Evolutionary conservation across 768 basidiomycete genomes (phyloP), one percentile per base, ranked within the genome.

Genomic region (Zangia roseola): DNA sequence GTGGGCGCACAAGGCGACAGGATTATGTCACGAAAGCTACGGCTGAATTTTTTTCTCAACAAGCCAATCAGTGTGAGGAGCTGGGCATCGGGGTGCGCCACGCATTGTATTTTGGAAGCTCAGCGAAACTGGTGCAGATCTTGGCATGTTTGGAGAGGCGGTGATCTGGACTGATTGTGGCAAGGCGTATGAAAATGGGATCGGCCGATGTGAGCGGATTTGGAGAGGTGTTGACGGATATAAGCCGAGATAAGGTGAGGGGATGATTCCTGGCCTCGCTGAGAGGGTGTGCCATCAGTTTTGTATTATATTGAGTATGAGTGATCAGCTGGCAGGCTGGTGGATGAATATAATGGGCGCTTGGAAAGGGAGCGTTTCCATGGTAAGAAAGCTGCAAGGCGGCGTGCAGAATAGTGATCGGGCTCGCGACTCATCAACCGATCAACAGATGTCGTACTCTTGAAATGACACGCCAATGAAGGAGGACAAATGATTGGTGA

Each of bases 381-480:
- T 62, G 64, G 56, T 38, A 52, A 64, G 58, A 54, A 53, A 34
- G 54, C 30, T 60, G 24, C 51, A 54, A 38, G 52, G 49, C 35
- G 47, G 45, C 21, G 17, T 33, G 38, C 31, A 14, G 31, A 31
- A 43, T 42, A 42, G 58, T 30, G 60, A 59, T 54, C 49, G 53
- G 56, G 49, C 21, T 24, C 52, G 54, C 53, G 44, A 47, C 40
- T 26, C 49, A 47, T 61, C 49, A 46, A 50, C 25, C 55, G 63
- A 65, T 65, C 60, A 64, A 53, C 52, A 56, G 44, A 53, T 62
- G 59, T 56, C 57, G 60, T 64, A 54, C 40, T 30, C 43, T 59
- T 21, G 56, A 47, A 51, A 62, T 64, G 59, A 59, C 47, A 59
- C 24, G 40, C 37, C 52, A 48, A 58, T 40, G 52, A 49, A 57